Percentiles rank a stretch among this genome's conserved stretches.
Conservation (phyloP, 2,329 filamentous ascomycete species). For the Amauroascus niger region DNA sequence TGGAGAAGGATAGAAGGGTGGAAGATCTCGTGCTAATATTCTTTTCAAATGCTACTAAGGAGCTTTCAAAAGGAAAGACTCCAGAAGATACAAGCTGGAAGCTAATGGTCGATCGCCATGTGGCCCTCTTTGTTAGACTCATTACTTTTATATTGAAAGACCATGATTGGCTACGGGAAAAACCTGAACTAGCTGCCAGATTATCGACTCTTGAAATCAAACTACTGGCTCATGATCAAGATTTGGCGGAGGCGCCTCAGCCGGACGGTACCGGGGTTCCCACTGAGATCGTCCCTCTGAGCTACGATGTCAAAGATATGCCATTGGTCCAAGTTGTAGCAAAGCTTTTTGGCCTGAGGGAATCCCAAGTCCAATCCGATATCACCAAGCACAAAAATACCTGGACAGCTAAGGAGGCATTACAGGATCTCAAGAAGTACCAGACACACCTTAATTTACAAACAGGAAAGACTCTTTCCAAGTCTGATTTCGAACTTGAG, state of each 20-base stretch:
- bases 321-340: constrained; percentile 79
- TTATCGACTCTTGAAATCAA: constrained; percentile 82
- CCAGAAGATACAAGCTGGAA: constrained; percentile 83
- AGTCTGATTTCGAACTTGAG: constrained; percentile 80
- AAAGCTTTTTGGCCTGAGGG: constrained; percentile 70
- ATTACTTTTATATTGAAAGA: constrained; percentile 70
- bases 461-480: constrained; percentile 63
- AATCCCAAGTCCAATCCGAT: constrained; percentile 72
- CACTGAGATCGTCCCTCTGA: constrained; percentile 74
- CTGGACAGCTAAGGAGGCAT: constrained; percentile 87
- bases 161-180: constrained; percentile 74
- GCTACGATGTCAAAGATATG: constrained; percentile 95
- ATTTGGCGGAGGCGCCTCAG: constrained; percentile 56
- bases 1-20: constrained; percentile 87
- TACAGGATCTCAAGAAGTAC: constrained; percentile 87
- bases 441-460: constrained; percentile 78
- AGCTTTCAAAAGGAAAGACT: constrained; percentile 66
- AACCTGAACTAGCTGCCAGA: constrained; percentile 70
- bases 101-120: constrained; percentile 81
- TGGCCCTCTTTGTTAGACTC: constrained; percentile 86
- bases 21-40: constrained; percentile 93
- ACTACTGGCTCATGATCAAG: constrained; percentile 85
- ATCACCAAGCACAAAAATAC: constrained; percentile 68
- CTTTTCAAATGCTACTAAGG: constrained; percentile 88
- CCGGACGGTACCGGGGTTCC: constrained; percentile 52